Percentiles rank a stretch among this genome's conserved stretches.
Conservation (phyloP, 1,284 basidiomycete species). For the Austroboletus rostrupii region DNA sequence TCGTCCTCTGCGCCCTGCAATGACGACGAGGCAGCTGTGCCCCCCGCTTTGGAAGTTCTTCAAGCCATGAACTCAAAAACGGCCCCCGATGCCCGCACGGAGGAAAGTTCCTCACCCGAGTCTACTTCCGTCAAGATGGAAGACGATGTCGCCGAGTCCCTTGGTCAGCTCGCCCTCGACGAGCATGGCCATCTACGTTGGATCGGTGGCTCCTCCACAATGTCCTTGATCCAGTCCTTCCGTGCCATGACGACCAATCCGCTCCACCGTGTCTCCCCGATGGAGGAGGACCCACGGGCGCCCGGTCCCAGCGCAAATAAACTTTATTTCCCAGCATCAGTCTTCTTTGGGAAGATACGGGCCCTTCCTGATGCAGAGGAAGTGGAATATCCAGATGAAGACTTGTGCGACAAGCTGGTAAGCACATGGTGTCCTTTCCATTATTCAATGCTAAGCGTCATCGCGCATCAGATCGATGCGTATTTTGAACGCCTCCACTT, state of each 20-base stretch:
- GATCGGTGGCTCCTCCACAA: constrained; percentile 88
- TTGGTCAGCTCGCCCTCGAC: constrained; percentile 83
- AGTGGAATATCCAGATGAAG: constrained; percentile 80
- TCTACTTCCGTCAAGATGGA: constrained; percentile 56
- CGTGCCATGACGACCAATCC: constrained; percentile 69
- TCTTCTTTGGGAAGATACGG: constrained; percentile 83
- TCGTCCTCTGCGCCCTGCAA: constrained; percentile 30
- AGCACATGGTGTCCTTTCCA: constrained; percentile 13
- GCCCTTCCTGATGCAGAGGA: constrained; percentile 82
- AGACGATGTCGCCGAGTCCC: constrained; percentile 73
- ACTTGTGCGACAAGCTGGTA: constrained; percentile 78
- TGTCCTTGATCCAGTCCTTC: constrained; percentile 88
- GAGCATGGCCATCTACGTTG: constrained; percentile 88
- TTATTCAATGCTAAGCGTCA: constrained; percentile 20
- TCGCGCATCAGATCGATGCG: constrained; percentile 60
- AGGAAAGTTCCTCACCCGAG: constrained; percentile 33
- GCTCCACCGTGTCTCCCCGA: constrained; percentile 71
- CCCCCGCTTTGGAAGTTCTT: constrained; percentile 36
- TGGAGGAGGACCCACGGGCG: constrained; percentile 74
- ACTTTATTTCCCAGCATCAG: constrained; percentile 83
- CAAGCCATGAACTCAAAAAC: constrained; percentile 43
- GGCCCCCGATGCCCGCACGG: constrained; percentile 28
- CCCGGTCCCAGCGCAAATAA: constrained; percentile 76
- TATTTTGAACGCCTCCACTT: constrained; percentile 85
- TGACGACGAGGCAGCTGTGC: constrained; percentile 29